These are phyloP conservation scores for Eucalyptus erythrocorys DNA, from an alignment of 345 rosid genomes.

Conservation along the genomic window DNA sequence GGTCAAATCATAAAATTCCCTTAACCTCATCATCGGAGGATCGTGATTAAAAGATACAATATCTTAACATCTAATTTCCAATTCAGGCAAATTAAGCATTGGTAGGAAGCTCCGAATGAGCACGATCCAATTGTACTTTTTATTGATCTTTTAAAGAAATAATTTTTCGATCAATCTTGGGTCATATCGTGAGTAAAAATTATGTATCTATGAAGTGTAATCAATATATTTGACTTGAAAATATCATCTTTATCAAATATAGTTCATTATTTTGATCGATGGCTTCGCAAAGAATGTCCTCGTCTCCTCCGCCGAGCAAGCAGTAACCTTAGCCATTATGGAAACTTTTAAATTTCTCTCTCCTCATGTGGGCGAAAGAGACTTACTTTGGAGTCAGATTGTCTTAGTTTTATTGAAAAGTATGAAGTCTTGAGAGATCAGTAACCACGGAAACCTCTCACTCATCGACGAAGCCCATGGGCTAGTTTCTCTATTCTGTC, in stretches of 20 bases:
- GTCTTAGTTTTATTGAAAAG: too few relatives aligned
- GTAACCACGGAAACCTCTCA: too few relatives aligned
- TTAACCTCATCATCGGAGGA: accelerated
- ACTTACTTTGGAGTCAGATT: too few relatives aligned
- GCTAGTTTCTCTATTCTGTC: too few relatives aligned
- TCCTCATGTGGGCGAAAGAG: too few relatives aligned
- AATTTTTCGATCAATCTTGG: neutral
- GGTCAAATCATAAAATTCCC: neutral
- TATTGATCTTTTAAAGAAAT: neutral
- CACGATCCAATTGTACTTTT: neutral
- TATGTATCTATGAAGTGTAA: neutral
- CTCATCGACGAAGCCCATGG: too few relatives aligned
- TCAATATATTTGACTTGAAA: neutral
- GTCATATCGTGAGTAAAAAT: neutral
- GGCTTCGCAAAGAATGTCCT: too few relatives aligned
- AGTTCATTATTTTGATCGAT: too few relatives aligned
- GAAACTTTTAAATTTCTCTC: too few relatives aligned
- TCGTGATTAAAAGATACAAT: neutral
- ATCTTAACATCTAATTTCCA: neutral
- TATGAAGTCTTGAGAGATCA: too few relatives aligned
- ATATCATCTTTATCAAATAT: neutral
- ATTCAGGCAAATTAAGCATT: neutral
- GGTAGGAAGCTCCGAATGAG: neutral
- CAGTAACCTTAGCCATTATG: too few relatives aligned
- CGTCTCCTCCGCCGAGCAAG: too few relatives aligned